phyloP scores from a whole-genome alignment of 306 rosid species.

The Cucumis melo region DNA sequence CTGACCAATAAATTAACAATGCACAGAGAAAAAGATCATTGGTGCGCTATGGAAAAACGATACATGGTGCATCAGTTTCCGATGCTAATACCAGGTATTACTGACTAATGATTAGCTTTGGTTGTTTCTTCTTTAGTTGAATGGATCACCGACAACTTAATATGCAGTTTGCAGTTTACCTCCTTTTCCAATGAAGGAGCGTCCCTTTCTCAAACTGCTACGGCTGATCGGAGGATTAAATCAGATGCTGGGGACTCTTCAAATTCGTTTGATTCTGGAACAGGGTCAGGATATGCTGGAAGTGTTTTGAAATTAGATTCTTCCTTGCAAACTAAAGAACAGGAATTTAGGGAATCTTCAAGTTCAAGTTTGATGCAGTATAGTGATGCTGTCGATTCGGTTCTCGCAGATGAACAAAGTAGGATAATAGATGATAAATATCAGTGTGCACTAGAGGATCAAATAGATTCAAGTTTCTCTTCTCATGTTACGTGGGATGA shows the following conservation, averaged over 20 bases:
- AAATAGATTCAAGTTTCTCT: conserved; percentile 33
- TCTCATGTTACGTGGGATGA: conserved; percentile 84
- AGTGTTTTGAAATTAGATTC: conserved; percentile 46
- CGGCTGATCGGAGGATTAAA: conserved; percentile 14
- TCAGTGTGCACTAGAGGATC: conserved; percentile 38
- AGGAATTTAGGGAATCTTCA: conserved; percentile 37
- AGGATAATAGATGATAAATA: conserved; percentile 32
- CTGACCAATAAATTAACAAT: conserved; percentile 11
- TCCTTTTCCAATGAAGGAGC: conserved; percentile 17
- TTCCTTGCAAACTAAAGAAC: conserved; percentile 33
- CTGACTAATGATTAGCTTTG: conserved; percentile 1
- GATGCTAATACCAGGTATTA: conserved; percentile 55
- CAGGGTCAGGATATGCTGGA: conserved; percentile 52
- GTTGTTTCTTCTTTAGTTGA: conserved; percentile 6
- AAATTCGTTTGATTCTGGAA: conserved; percentile 59
- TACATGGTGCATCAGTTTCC: conserved; percentile 38
- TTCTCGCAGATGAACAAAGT: conserved; percentile 19
- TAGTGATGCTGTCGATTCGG: conserved; percentile 26
- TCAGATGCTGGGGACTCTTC: conserved; percentile 29
- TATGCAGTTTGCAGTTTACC: conserved; percentile 31
- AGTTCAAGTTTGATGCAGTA: conserved; percentile 30
- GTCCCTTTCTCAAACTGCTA: conserved; percentile 25
- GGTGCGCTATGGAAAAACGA: conserved; percentile 36
- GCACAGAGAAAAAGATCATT: conserved; percentile 70
- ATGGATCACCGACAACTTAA: conserved; percentile 9